Evolutionary conservation across 805 yeast genomes (phyloP).

Genomic region (Candida nitratophila): DNA sequence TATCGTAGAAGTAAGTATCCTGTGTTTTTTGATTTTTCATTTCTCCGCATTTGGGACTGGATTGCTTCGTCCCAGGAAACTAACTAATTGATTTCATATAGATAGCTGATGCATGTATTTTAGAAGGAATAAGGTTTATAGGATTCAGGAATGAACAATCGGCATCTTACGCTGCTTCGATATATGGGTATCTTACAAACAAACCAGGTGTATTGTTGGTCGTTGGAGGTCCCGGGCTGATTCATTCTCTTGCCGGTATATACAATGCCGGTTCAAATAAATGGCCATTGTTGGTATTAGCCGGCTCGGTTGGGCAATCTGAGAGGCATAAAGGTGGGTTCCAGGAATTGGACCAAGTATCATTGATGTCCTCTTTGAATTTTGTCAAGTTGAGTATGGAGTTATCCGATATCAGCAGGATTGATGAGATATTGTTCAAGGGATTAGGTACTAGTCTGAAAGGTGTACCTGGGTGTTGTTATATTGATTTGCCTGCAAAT

Average conservation of each 20-base stretch:
- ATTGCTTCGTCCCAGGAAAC: no score
- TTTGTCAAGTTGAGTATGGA: slow-evolving; percentile 45
- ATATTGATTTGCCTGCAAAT: slow-evolving; percentile 61
- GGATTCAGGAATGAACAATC: slow-evolving; percentile 66
- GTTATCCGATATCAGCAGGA: slow-evolving; percentile 17
- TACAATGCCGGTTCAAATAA: slow-evolving; percentile 55
- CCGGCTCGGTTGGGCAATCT: slow-evolving; percentile 50
- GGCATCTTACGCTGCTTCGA: slow-evolving; percentile 71
- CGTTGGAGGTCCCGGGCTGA: slow-evolving; percentile 72
- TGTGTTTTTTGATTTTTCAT: neutral
- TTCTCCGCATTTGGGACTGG: neutral
- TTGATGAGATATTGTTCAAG: slow-evolving; percentile 35
- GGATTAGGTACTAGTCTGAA: slow-evolving; percentile 37
- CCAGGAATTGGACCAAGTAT: slow-evolving; percentile 64
- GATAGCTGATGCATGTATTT: slow-evolving; percentile 53
- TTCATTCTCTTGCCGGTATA: slow-evolving; percentile 62
- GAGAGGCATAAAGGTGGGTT: slow-evolving; percentile 55
- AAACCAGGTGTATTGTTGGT: slow-evolving; percentile 61
- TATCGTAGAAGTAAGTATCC: slow-evolving; percentile 46
- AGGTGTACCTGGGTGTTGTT: slow-evolving; percentile 57
- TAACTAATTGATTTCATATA: slow-evolving; percentile 2
- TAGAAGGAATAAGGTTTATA: slow-evolving; percentile 47
- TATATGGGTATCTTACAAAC: slow-evolving; percentile 59
- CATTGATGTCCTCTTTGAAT: slow-evolving; percentile 29
- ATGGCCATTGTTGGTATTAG: slow-evolving; percentile 60